Evolutionary conservation across 2,329 filamentous ascomycete genomes (phyloP), one percentile per base, ranked within the genome.

Genomic region (Trichoderma sp.): DNA sequence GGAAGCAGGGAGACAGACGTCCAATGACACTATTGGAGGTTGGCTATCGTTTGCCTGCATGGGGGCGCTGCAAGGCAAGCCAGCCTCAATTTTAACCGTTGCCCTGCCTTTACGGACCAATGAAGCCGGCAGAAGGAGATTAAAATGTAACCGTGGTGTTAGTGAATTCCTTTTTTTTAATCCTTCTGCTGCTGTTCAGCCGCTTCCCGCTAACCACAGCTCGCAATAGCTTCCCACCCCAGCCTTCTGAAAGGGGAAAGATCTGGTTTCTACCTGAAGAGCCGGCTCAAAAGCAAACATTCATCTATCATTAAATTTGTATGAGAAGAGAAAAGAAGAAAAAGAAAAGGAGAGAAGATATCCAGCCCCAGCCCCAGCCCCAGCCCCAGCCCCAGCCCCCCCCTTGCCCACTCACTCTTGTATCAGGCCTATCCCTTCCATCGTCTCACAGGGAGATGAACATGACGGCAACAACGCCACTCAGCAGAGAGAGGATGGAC

Each of bases 301-400:
- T 17, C n/a, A n/a, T 50, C 65, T 56, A 67, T 63, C 50, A 67
- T 63, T 67, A 67, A 67, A 48, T 60, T 50, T 56, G 50, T 67
- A 50, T 56, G 37, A 48, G 50, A 54, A 50, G 37, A 48, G 39
- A 48, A 39, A 39, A 59, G 34, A 42, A 54, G 25, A 59, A 39
- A 25, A 15, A 52, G 19, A 32, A 39, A 27, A 39, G 42, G 32
- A 59, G 8, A 52, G 39, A 53, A 59, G 29, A 52, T 8, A 12
- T 12, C 27, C 59, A 53, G 22, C n/a, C 15, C 27, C 29, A 45
- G 39, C 45, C 5, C 22, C 15, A 53, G 22, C n/a, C 15, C 27
- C 29, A 45, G 39, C 45, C 5, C 27, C 59, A 53, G 22, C n/a
- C 15, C 27, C 29, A 45, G 39, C 45, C 5, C 22, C 15, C n/a